phyloP scores from a whole-genome alignment of 805 yeast genomes.

The Candida palmyrensis region DNA sequence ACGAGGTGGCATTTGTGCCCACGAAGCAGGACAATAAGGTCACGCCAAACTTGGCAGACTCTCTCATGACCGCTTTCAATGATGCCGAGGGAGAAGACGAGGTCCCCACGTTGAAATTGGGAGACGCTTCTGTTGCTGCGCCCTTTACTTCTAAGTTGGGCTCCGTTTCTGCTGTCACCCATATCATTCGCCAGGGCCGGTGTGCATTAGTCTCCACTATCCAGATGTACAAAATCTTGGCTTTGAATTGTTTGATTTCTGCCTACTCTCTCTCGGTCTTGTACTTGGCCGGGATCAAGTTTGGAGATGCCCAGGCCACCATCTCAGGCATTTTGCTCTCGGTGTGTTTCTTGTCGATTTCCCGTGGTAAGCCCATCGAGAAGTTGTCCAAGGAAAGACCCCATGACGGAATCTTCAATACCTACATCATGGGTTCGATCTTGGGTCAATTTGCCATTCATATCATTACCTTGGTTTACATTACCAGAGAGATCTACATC shows the following conservation, averaged over 20 bases:
- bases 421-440: conserved; percentile 95
- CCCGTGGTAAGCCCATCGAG: conserved; percentile 87
- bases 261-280: conserved; percentile 94
- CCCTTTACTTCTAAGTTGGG: conserved; percentile 95
- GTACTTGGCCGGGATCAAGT: conserved; percentile 94
- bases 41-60: conserved; percentile 49
- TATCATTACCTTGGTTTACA: conserved; percentile 72
- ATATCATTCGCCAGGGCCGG: conserved; percentile 95
- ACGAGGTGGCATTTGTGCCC: conserved; percentile 21
- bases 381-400: conserved; percentile 92
- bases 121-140: conserved; percentile 99
- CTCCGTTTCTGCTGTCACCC: conserved; percentile 86
- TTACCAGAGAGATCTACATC: conserved; percentile 76
- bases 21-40: conserved; percentile 17
- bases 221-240: conserved; percentile 97
- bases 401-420: conserved; percentile 93
- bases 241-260: conserved; percentile 92
- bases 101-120: conserved; percentile 89
- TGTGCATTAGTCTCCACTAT: conserved; percentile 96
- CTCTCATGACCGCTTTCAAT: conserved; percentile 50
- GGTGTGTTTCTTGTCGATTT: conserved; percentile 91
- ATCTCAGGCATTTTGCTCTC: conserved; percentile 88
- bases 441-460: conserved; percentile 95
- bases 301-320: conserved; percentile 98
- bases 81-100: conserved; percentile 67